Evolutionary conservation across 2,329 filamentous ascomycete genomes (phyloP).

Genomic region (Talaromyces sp.): DNA sequence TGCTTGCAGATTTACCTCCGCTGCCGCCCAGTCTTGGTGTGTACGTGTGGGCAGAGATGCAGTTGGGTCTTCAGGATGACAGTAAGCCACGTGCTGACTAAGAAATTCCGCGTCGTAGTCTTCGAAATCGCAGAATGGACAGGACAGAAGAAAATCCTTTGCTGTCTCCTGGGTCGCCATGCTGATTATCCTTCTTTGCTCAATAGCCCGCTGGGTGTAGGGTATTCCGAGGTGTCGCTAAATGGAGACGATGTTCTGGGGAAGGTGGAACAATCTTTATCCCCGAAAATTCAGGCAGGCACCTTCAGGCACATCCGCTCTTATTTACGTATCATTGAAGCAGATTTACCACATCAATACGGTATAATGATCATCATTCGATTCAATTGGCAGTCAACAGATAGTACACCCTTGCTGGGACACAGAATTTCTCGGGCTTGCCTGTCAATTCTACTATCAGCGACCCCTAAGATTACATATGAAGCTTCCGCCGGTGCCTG

Average conservation of each 20-base stretch:
- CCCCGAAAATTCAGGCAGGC: slow-evolving; percentile 20
- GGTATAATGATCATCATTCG: background rate
- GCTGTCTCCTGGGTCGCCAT: slow-evolving; percentile 1
- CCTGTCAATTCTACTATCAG: background rate
- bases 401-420: background rate
- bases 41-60: background rate
- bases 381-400: background rate
- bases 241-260: slow-evolving; percentile 5
- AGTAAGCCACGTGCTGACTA: slow-evolving; percentile 43
- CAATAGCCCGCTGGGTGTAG: background rate
- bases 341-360: background rate
- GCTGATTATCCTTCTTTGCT: background rate
- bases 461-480: background rate
- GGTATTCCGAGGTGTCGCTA: background rate
- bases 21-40: background rate
- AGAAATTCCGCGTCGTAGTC: slow-evolving; percentile 40
- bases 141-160: slow-evolving; percentile 24
- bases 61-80: slow-evolving; percentile 40
- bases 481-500: too few relatives aligned
- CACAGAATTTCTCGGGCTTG: background rate
- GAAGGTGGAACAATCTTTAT: slow-evolving; percentile 11
- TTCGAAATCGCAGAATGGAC: slow-evolving; percentile 46
- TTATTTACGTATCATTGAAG: background rate
- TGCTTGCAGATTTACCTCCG: background rate
- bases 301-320: background rate